Conservation (phyloP, 2,329 filamentous ascomycete genomes). For the Pseudogymnoascus verrucosus region DNA sequence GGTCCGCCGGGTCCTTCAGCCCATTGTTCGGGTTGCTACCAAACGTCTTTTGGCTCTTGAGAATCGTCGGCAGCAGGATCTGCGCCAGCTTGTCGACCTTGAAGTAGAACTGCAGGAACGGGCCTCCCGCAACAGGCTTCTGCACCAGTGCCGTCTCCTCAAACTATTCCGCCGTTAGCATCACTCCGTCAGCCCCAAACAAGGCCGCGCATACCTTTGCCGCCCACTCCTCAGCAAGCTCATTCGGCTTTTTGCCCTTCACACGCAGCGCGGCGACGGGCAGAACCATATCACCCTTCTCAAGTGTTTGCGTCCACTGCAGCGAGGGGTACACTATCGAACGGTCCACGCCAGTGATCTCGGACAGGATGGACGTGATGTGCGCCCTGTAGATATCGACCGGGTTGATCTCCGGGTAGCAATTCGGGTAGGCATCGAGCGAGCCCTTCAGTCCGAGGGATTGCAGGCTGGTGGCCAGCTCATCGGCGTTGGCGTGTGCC, state of each 20-base stretch:
- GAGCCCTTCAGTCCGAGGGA: conserved; percentile 20
- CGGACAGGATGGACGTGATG: conserved; percentile 59
- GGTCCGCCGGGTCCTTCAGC: conserved; percentile 52
- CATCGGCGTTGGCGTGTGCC: conserved; percentile 5
- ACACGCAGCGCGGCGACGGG: conserved; percentile 72
- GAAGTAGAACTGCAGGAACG: conserved; percentile 75
- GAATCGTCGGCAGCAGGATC: conserved; percentile 62
- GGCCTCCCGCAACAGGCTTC: conserved; percentile 57
- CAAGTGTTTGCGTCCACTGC: conserved; percentile 69
- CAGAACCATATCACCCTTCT: conserved; percentile 75
- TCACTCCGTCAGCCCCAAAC: neutral
- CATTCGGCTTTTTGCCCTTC: conserved; percentile 60
- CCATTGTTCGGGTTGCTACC: conserved; percentile 56
- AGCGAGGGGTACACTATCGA: conserved; percentile 67
- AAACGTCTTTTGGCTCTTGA: conserved; percentile 51
- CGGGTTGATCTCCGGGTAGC: conserved; percentile 63
- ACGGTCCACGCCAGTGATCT: conserved; percentile 62
- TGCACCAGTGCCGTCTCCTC: conserved; percentile 64
- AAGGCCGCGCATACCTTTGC: conserved; percentile 41
- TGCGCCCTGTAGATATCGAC: conserved; percentile 74
- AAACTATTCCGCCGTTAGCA: conserved; percentile 41
- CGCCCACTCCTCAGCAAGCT: conserved; percentile 53
- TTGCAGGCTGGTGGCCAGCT: conserved; percentile 19
- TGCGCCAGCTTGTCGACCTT: conserved; percentile 58
- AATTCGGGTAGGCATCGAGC: conserved; percentile 40